Percentiles rank a stretch among this genome's conserved stretches.
Conservation (phyloP, 371 early-diverging fungal genomes). For the Apophysomyces sp. region DNA sequence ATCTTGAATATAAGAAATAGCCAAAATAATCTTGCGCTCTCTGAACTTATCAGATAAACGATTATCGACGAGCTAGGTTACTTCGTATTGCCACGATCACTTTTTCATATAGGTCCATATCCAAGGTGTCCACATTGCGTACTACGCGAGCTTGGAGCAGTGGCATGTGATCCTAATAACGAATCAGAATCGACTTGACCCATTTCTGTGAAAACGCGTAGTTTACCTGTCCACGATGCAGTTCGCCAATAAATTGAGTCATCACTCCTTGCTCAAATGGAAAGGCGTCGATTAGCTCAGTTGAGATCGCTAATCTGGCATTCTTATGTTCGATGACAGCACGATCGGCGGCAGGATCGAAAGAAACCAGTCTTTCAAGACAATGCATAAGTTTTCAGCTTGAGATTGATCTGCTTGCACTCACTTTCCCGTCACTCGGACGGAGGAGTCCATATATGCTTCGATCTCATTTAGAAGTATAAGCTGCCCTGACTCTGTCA, state of each 20-base stretch:
- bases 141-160: constrained; percentile 8
- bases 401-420: not conserved
- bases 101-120: constrained; percentile 14
- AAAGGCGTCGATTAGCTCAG: constrained; percentile 6
- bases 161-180: not conserved
- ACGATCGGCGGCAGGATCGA: not conserved
- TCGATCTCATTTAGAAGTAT: constrained; percentile 9
- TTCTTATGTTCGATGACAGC: constrained; percentile 10
- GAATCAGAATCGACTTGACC: not conserved
- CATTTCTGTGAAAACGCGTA: not conserved
- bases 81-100: not conserved
- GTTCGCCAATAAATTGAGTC: constrained; percentile 11
- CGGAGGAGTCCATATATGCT: not conserved
- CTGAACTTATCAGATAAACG: too few species aligned
- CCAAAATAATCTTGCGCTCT: too few species aligned
- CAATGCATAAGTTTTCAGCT: not conserved
- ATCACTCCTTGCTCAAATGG: not conserved
- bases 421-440: constrained; percentile 12
- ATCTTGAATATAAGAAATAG: too few species aligned
- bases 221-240: not conserved
- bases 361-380: not conserved
- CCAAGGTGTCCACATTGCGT: constrained; percentile 9
- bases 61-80: not conserved
- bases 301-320: not conserved
- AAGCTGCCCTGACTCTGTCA: not conserved